Evolutionary conservation across 2,329 filamentous ascomycete genomes (phyloP).

Genomic region (Tolypocladium nubicola): DNA sequence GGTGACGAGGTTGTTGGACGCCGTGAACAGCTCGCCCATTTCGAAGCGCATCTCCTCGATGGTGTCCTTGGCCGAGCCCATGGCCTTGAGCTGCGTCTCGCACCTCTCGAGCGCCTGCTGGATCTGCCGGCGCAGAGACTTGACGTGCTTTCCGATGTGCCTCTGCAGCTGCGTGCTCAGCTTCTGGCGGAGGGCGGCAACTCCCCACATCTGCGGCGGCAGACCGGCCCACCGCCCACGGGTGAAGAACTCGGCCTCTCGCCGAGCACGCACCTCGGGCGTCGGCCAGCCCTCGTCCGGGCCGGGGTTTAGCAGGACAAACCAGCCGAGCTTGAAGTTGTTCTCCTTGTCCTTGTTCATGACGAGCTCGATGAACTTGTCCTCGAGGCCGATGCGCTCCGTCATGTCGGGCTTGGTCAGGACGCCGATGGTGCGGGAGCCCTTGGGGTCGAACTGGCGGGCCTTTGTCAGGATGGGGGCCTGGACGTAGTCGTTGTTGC

Average conservation of each 20-base stretch:
- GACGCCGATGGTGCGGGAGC: slow-evolving; percentile 39
- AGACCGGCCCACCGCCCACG: slow-evolving; percentile 37
- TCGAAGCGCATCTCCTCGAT: slow-evolving; percentile 43
- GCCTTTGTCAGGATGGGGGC: slow-evolving; percentile 40
- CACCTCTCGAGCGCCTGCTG: slow-evolving; percentile 38
- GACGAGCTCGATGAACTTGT: slow-evolving; percentile 43
- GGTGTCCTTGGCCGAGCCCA: slow-evolving; percentile 40
- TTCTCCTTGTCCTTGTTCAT: slow-evolving; percentile 39
- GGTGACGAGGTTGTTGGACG: slow-evolving; percentile 42
- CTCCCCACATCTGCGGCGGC: slow-evolving; percentile 36
- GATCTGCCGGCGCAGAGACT: slow-evolving; percentile 37
- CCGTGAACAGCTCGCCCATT: slow-evolving; percentile 41
- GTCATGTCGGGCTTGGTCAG: slow-evolving; percentile 43
- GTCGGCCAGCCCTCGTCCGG: slow-evolving; percentile 34
- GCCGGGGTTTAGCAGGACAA: slow-evolving; percentile 38
- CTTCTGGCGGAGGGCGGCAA: slow-evolving; percentile 34
- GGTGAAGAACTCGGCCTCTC: slow-evolving; percentile 38
- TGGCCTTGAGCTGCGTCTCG: slow-evolving; percentile 36
- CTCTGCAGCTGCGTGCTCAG: slow-evolving; percentile 38
- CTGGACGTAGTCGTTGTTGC: slow-evolving; percentile 44
- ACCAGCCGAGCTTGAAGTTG: slow-evolving; percentile 41
- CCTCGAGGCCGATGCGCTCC: slow-evolving; percentile 40
- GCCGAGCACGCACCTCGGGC: slow-evolving; percentile 27
- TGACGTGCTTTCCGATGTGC: slow-evolving; percentile 42
- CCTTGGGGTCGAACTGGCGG: slow-evolving; percentile 37